Evolutionary conservation across 2,329 filamentous ascomycete species (phyloP).

Genomic region (Colletotrichum chlorophyti): DNA sequence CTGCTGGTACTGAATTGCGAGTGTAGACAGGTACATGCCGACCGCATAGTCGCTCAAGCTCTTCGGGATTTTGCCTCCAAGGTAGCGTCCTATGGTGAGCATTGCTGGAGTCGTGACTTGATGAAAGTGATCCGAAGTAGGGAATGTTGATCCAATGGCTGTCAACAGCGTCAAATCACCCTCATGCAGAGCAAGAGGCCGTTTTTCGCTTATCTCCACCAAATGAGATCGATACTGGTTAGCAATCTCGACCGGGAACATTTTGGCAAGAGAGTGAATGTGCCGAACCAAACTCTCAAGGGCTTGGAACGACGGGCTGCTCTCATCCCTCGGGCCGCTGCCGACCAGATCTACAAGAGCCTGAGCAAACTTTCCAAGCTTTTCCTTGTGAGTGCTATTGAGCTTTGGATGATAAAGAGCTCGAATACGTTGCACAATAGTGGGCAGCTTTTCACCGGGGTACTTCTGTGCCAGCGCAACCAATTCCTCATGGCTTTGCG

Average conservation of each 20-base stretch:
- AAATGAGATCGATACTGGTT: constrained; percentile 80
- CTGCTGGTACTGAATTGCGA: constrained; percentile 83
- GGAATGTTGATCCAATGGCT: constrained; percentile 84
- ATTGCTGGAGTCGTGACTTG: constrained; percentile 91
- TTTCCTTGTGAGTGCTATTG: constrained; percentile 82
- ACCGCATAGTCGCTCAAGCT: constrained; percentile 70
- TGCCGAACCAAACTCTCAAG: constrained; percentile 86
- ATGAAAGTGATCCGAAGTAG: constrained; percentile 97
- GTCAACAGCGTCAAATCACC: constrained; percentile 86
- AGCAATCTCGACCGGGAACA: constrained; percentile 79
- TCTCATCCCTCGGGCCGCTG: constrained; percentile 40
- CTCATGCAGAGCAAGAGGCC: constrained; percentile 59
- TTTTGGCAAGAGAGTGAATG: constrained; percentile 89
- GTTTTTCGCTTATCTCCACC: constrained; percentile 54
- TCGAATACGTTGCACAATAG: constrained; percentile 86
- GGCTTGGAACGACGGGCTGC: constrained; percentile 65
- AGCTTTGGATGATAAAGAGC: constrained; percentile 92
- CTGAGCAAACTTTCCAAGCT: constrained; percentile 72
- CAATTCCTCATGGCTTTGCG: constrained; percentile 78
- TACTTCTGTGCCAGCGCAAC: constrained; percentile 70
- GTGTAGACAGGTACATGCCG: constrained; percentile 80
- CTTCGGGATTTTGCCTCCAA: constrained; percentile 77
- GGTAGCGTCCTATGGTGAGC: constrained; percentile 81
- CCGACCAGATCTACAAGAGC: constrained; percentile 70
- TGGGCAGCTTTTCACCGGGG: constrained; percentile 71